A percentile compares a stretch with the other conserved stretches of the same genome.
Evolutionary conservation across 139 green algal genomes (phyloP).

Genomic region (Chlamydomonas sp.): DNA sequence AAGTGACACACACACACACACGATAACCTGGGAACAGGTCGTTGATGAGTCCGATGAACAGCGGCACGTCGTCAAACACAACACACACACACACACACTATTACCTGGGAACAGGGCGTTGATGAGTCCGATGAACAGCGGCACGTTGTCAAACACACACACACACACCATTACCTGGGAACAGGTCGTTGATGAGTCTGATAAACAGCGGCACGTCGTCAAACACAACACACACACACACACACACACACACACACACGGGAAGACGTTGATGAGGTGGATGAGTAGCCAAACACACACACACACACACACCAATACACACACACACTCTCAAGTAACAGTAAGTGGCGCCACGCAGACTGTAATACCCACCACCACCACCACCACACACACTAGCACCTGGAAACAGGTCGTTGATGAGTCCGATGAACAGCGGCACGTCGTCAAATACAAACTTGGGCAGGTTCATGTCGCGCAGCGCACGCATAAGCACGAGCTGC

Average conservation of each 20-base stretch:
- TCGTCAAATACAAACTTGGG: conserved; percentile 86
- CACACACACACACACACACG: background rate
- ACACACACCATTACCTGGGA: conserved; percentile 27
- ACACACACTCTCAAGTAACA: background rate
- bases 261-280: background rate
- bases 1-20: too few relatives aligned
- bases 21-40: conserved; percentile 54
- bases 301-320: too few relatives aligned
- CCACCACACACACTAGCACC: too few relatives aligned
- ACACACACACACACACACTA: too few relatives aligned
- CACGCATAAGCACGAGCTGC: conserved; percentile 75
- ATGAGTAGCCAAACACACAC: too few relatives aligned
- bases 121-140: too few relatives aligned
- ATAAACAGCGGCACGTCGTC: background rate
- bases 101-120: too few relatives aligned
- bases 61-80: conserved; percentile 77
- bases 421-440: conserved; percentile 77
- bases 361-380: too few relatives aligned
- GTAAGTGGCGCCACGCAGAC: too few relatives aligned
- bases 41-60: conserved; percentile 80
- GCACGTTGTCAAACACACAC: conserved; percentile 2
- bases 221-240: background rate
- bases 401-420: conserved; percentile 66
- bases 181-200: background rate
- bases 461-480: conserved; percentile 84